A percentile compares a stretch with the other conserved stretches of the same genome.
Evolutionary conservation across 257 asterid species (phyloP).

Genomic region (Penstemon newberryi): DNA sequence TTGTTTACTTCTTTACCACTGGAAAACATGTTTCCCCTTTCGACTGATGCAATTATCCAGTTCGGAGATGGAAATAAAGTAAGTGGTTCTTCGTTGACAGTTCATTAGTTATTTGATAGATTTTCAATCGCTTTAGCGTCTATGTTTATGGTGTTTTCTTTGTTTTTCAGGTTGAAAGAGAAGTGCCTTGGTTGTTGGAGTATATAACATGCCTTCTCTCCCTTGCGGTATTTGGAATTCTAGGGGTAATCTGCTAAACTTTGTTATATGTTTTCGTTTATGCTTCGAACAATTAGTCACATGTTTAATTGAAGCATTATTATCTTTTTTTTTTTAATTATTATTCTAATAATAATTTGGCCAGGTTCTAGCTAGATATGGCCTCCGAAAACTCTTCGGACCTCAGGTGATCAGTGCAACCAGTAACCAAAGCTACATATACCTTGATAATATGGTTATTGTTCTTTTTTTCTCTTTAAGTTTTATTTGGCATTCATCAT

Average conservation of each 20-base stretch:
- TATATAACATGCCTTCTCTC: constrained; percentile 53
- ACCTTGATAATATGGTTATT: constrained; percentile 86
- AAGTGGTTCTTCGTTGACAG: constrained; percentile 20
- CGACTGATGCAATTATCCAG: constrained; percentile 38
- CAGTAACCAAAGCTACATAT: constrained; percentile 68
- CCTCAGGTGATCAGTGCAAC: constrained; percentile 71
- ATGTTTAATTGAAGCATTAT: not conserved
- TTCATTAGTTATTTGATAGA: not conserved
- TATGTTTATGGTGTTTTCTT: constrained; percentile 14
- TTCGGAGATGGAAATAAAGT: constrained; percentile 42
- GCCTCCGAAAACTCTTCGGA: constrained; percentile 79
- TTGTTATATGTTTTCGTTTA: not conserved
- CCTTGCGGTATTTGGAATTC: constrained; percentile 69
- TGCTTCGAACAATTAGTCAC: not conserved
- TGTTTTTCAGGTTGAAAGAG: constrained; percentile 43
- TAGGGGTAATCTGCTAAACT: constrained; percentile 50
- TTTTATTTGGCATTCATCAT: not conserved
- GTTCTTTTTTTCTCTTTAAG: constrained; percentile 28
- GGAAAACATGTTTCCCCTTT: constrained; percentile 21
- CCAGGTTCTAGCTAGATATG: constrained; percentile 67
- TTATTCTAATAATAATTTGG: not conserved
- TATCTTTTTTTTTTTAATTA: not conserved
- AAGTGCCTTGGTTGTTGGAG: constrained; percentile 50
- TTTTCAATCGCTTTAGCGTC: not conserved
- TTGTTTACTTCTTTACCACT: constrained; percentile 22